phyloP scores from a whole-genome alignment of 176 grass and related monocot species.

The Phoenix dactylifera region DNA sequence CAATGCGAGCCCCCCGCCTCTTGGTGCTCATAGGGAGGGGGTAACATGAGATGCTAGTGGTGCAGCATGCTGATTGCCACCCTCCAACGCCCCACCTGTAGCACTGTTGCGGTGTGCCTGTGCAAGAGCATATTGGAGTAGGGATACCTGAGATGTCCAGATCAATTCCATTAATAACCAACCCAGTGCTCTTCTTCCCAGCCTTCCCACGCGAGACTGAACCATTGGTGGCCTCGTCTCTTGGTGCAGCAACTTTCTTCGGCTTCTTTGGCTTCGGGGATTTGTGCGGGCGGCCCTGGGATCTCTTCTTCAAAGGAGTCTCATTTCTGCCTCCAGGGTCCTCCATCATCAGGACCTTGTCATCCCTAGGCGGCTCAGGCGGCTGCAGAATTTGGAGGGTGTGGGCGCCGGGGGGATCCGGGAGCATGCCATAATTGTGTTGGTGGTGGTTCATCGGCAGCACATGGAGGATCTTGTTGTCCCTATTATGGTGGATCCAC shows the following conservation, averaged over 20 bases:
- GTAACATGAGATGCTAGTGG: conserved; percentile 69
- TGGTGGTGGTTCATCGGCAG: conserved; percentile 7
- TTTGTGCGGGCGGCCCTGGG: conserved; percentile 2
- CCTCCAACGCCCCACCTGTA: conserved; percentile 11
- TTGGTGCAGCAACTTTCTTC: conserved; percentile 11
- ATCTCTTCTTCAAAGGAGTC: conserved; percentile 13
- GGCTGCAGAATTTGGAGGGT: conserved; percentile 9
- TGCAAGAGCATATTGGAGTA: conserved; percentile 8
- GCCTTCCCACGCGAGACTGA: background rate
- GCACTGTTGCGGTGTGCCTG: conserved; percentile 4
- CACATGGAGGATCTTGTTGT: conserved; percentile 6
- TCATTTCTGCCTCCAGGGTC: conserved; percentile 10
- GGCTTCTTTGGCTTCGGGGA: conserved; percentile 18
- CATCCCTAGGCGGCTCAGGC: background rate
- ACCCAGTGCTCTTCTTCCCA: conserved; percentile 3
- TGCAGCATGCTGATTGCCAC: conserved; percentile 11
- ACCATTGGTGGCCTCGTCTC: conserved; percentile 2
- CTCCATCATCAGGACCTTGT: background rate
- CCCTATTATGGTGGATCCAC: conserved; percentile 10
- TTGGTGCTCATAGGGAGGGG: conserved; percentile 77
- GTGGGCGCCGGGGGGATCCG: background rate
- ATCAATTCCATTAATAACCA: conserved; percentile 5
- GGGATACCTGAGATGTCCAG: conserved; percentile 1
- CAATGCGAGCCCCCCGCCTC: conserved; percentile 51
- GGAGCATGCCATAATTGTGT: background rate